Base-by-base conservation (phyloP, 192 early-diverging fungal genomes). In the Phycomyces blakesleeanus region DNA sequence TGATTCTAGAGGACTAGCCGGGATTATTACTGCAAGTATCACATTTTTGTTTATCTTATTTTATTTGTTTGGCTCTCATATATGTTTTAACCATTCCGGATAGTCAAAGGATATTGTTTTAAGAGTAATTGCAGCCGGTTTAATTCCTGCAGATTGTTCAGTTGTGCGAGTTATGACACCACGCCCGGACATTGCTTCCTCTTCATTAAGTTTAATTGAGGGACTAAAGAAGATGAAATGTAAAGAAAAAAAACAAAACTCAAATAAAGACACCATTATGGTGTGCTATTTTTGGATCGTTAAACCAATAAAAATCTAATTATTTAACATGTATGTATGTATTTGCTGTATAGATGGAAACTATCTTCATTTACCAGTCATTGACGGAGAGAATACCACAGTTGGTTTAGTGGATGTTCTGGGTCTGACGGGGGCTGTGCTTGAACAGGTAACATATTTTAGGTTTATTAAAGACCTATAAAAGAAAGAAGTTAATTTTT, bases 151-250 rank as follows among this genome's bases (percentile, higher is more conserved):
- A 57, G 87, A 81, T 10, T 93, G 91, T 60, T 89, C 90, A 16
- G 92, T 95, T 15, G 89, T 95, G 24, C 89, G 95, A 34, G 95
- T 97, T 25, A 97, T 97, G 95, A 91, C 89, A 1, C 89, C 87
- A 47, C 85, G 88, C 53, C 88, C 88, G 0, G 90, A 91, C 65
- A 87, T 87, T 3, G 86, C 83, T 7, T 61, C 69, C 39, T 81
- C 84, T 38, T 67, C 68, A 66, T 85, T 81, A 41, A 85, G 84
- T 52, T 82, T 91, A 55, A 69, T 90, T 54, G 88, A 89, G 51
- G 90, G 85, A 1, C 74, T 91, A 57, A 86, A 86, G 61, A 86
- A 85, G 68, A 91, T 91, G 90, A 83, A 91, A 64, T 86, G 65
- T 67, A 59, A 57, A n/a, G n/a, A n/a, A n/a, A n/a, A n/a, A n/a